Percentiles rank a stretch among this genome's conserved stretches.
phyloP scores from a whole-genome alignment of 2,329 filamentous ascomycete genomes.

The Colletotrichum tropicicola region DNA sequence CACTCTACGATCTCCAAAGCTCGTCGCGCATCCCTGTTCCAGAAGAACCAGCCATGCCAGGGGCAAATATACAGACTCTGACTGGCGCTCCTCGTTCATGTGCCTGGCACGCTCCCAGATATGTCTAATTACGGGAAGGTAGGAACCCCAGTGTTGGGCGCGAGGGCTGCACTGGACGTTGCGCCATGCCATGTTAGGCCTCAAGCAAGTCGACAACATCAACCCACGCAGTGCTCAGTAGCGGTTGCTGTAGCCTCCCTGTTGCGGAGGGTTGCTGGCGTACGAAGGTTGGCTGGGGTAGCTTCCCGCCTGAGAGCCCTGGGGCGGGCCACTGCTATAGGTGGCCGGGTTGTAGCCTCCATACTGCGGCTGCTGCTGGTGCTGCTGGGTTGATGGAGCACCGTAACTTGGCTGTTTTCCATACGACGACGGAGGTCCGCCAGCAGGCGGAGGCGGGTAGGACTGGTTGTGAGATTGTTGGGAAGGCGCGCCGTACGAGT shows the following conservation, averaged over 20 bases:
- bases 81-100: not conserved
- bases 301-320: constrained; percentile 40
- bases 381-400: constrained; percentile 30
- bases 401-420: constrained; percentile 30
- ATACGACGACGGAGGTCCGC: constrained; percentile 25
- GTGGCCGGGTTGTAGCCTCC: constrained; percentile 41
- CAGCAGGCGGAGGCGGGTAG: constrained; percentile 32
- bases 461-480: constrained; percentile 32
- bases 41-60: not conserved
- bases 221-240: constrained; percentile 20
- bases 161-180: not conserved
- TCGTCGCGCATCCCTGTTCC: not conserved
- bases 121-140: not conserved
- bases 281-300: constrained; percentile 42
- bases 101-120: not conserved
- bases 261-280: constrained; percentile 29
- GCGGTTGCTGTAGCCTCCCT: constrained; percentile 28
- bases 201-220: not conserved
- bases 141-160: not conserved
- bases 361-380: constrained; percentile 22
- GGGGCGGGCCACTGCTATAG: constrained; percentile 37
- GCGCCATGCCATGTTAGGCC: not conserved
- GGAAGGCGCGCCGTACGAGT: constrained; percentile 19
- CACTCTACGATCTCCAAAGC: not conserved
- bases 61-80: not conserved